These are phyloP conservation scores for Barnettozyma wickerhamii DNA, from an alignment of 805 yeast species.

Conservation along the genomic window DNA sequence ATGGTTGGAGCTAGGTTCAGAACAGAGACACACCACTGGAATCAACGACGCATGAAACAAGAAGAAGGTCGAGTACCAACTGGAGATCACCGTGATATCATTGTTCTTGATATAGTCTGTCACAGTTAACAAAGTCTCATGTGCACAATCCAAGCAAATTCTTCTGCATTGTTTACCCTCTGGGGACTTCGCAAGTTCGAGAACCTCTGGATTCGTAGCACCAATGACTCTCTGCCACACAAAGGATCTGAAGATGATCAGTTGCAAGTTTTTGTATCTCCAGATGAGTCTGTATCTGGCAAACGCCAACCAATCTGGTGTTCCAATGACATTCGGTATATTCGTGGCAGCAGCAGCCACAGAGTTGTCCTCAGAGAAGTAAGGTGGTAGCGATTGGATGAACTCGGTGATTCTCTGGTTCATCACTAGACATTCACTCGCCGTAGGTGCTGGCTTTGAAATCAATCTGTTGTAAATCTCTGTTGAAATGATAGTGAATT, in stretches of 20 bases:
- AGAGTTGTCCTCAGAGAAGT: slow-evolving; percentile 39
- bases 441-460: slow-evolving; percentile 43
- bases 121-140: slow-evolving; percentile 48
- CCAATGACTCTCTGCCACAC: slow-evolving; percentile 48
- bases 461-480: slow-evolving; percentile 44
- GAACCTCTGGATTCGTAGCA: slow-evolving; percentile 30
- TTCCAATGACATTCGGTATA: slow-evolving; percentile 19
- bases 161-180: slow-evolving; percentile 46
- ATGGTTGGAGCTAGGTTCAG: slow-evolving; percentile 45
- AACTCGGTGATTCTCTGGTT: slow-evolving; percentile 40
- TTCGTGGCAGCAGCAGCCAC: slow-evolving; percentile 23
- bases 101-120: slow-evolving; percentile 33
- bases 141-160: slow-evolving; percentile 48
- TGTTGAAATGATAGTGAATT: slow-evolving; percentile 43
- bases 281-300: slow-evolving; percentile 51
- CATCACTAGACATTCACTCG: slow-evolving; percentile 46
- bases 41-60: slow-evolving; percentile 59
- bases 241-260: slow-evolving; percentile 51
- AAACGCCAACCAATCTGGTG: slow-evolving; percentile 51
- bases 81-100: slow-evolving; percentile 41
- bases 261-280: slow-evolving; percentile 54
- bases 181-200: slow-evolving; percentile 32
- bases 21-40: slow-evolving; percentile 49
- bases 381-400: slow-evolving; percentile 39
- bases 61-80: slow-evolving; percentile 64